Evolutionary conservation across 805 yeast genomes (phyloP), one percentile per base, ranked within the genome.

Genomic region (Barnettozyma pratensis): DNA sequence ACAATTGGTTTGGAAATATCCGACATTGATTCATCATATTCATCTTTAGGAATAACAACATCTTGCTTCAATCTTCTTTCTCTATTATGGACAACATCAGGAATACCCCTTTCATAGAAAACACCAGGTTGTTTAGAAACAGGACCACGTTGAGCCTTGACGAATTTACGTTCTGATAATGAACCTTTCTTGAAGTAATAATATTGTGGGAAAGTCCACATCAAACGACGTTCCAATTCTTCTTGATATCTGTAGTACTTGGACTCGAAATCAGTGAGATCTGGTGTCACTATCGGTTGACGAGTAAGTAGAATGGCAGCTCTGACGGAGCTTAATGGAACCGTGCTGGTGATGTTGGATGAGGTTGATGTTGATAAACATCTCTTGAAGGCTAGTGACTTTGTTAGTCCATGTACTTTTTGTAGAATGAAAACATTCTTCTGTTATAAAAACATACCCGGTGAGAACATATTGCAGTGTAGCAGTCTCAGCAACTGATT

Each of bases 131-230:
- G 83, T 53, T 81, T 80, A 37, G 81, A 75, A 4, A 82, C 79
- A 7, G 96, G 96, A 47, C 83, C 83, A 50, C 74, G 78, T 64
- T 92, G 96, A 31, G 84, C 83, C 57, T 81, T 80, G 46, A 83
- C 69, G 68, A 81, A 92, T 57, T 79, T 80, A 63, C 89, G 87
- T 64, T 89, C 96, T 4, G 96, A 80, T 53, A 94, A 73, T 1
- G 97, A 85, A 53, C 98, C 98, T 59, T 79, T 83, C 62, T 85
- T 87, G 72, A 83, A 94, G 70, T 91, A 94, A 64, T 81, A 91
- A 79, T 89, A 89, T 58, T 85, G 82, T 5, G 99, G 98, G 67
- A 94, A 94, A 0, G 98, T 90, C 96, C 97, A 90, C 96, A 91
- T 90, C 56, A 94, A 74, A 59, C 98, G 78, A 62, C 83, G 83